Evolutionary conservation across 2,329 filamentous ascomycete genomes (phyloP), one percentile per base, ranked within the genome.

Genomic region (Neophaeococcomyces mojaviensis): DNA sequence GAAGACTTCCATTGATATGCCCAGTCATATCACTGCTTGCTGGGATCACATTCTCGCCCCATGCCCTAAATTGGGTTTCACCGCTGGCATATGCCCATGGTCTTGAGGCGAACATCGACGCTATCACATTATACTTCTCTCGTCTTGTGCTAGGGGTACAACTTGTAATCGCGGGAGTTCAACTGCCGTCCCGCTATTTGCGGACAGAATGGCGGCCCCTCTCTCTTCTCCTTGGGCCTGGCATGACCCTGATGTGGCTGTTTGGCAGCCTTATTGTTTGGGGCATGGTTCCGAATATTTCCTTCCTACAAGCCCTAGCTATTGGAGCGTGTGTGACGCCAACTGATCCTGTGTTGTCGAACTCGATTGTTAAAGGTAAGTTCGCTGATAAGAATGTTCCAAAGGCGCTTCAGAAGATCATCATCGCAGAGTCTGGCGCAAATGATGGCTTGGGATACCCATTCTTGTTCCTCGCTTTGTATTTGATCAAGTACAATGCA

Each of bases 341-440:
- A 0, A 95, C 89, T 0, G 89, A 96, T 58, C 89, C 89, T 0
- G 81, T 95, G 1, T 65, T 95, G 31, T 90, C 85, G 13, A 90
- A 92, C 53, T 85, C 85, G 2, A 94, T 95, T 47, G 87, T 95
- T 37, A 95, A 95, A 68, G 88, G 88, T 26, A 89, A 86, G 57
- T 96, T 94, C 60, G 89, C 89, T 1, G 88, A 95, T 59, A 84
- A 88, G 58, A 92, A 95, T 61, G 82, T 95, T 15, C 88, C 89
- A 0, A 82, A 81, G 47, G 77, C 82, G 22, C 69, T 96, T 39
- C 88, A 94, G 68, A 81, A 84, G 53, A 86, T 88, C 55, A 86
- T 88, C 58, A 76, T 85, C 39, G 83, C 81, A 28, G 88, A 96
- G 67, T 88, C 85, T 0, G 89, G 88, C 1, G 85, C 87, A 1